A percentile compares a stretch with the other conserved stretches of the same genome.
Conservation (phyloP, 306 rosid genomes). For the Abrus pulchellus region DNA sequence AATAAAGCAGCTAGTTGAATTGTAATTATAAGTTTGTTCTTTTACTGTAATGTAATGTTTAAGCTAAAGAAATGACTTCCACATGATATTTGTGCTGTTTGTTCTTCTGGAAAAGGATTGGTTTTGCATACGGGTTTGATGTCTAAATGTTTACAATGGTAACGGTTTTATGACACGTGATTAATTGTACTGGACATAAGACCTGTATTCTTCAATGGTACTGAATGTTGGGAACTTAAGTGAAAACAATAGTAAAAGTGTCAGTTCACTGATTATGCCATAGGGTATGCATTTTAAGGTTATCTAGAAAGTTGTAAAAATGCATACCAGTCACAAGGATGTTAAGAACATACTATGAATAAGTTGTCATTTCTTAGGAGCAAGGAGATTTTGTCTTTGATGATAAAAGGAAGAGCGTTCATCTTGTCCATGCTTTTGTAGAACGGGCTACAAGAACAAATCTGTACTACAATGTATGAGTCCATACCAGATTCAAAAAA, state of each 20-base stretch:
- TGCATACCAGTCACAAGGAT: constrained; percentile 2
- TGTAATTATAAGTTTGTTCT: constrained; percentile 30
- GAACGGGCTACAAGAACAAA: not conserved
- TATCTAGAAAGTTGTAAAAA: not conserved
- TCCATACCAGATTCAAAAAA: not conserved
- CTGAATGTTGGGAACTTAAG: not conserved
- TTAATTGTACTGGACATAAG: not conserved
- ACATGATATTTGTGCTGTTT: not conserved
- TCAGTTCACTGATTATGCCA: constrained; percentile 11
- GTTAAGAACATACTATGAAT: not conserved
- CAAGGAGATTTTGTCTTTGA: not conserved
- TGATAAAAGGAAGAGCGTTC: constrained; percentile 26
- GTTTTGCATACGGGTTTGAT: not conserved
- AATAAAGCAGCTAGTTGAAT: constrained; percentile 24
- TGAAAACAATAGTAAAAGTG: not conserved
- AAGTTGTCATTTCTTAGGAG: constrained; percentile 20
- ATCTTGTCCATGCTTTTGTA: not conserved
- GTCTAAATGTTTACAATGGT: not conserved
- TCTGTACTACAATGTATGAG: not conserved
- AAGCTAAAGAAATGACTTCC: constrained; percentile 12
- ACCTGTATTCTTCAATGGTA: not conserved
- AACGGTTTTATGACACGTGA: not conserved
- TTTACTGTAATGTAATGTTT: constrained; percentile 23
- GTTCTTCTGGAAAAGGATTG: not conserved
- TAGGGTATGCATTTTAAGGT: not conserved